Base-by-base conservation (phyloP, 2,329 filamentous ascomycete genomes). In the Fusarium buharicum region DNA sequence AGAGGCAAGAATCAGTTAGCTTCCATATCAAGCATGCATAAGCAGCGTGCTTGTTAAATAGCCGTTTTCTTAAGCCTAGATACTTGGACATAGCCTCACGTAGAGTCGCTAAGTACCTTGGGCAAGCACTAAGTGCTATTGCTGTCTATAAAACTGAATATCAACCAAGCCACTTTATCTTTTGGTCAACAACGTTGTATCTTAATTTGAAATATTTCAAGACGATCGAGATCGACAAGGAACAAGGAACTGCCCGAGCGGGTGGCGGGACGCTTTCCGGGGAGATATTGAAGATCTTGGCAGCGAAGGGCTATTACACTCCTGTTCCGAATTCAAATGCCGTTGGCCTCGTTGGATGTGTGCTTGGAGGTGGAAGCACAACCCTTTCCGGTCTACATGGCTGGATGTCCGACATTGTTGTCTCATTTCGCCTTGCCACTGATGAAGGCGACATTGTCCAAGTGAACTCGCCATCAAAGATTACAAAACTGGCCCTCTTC, bases 191-290 rank as follows among this genome's bases (percentile, higher is more conserved):
- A 6, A 71, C 71, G 0, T 38, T 78, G 5, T 77, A 77, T 49
- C 50, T 78, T 6, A 72, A 78, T 46, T 49, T 78, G 64, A 64
- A 56, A 13, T 52, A 58, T 10, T 75, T 78, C 62, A 72, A 70
- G 11, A 45, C 28, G 0, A 69, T 77, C 12, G 12, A 48, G 2
- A 36, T 78, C 2, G 58, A 76, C 34, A 70, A 74, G 30, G 37
- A 61, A 0, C 22, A 66, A 0, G 45, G 38, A 0, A 70, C 65
- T 0, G 76, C 76, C 0, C 54, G 27, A 0, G 28, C 78, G 0
- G 74, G 74, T 0, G 76, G 74, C 0, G 76, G 74, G 2, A 66
- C 62, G 4, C 13, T 69, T 0, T 66, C 68, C 0, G 70, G 74
- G 0, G 70, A 75, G 0, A 17, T 77, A 0, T 6, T 74, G 2